A percentile compares a stretch with the other conserved stretches of the same genome.
These are phyloP conservation scores for Filobasidium uniguttulatum DNA, from an alignment of 1,284 basidiomycete species.

Conservation along the genomic window DNA sequence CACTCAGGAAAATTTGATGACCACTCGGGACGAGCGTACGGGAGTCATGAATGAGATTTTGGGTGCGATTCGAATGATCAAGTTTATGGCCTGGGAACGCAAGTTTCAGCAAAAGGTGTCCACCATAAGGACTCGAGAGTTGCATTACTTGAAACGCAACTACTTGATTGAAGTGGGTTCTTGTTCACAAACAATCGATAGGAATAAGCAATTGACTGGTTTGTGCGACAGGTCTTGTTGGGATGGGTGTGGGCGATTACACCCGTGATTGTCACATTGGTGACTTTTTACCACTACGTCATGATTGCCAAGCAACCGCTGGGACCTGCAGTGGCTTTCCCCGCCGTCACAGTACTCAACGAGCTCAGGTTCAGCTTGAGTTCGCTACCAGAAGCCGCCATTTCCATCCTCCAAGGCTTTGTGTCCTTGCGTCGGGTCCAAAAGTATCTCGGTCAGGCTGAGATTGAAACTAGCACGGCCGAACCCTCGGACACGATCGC, in stretches of 20 bases:
- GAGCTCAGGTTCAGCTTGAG: constrained; percentile 50
- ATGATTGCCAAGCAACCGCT: constrained; percentile 45
- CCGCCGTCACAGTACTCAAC: constrained; percentile 55
- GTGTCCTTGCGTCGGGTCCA: constrained; percentile 83
- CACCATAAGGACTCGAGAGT: constrained; percentile 59
- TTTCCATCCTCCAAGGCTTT: constrained; percentile 68
- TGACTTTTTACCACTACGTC: constrained; percentile 49
- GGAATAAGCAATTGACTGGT: no score
- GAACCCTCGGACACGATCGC: constrained; percentile 48
- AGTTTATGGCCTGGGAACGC: constrained; percentile 93
- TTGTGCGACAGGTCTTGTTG: constrained; percentile 25
- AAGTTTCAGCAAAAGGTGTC: constrained; percentile 68
- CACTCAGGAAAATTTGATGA: constrained; percentile 80
- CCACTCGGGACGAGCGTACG: constrained; percentile 76
- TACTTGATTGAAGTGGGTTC: constrained; percentile 63
- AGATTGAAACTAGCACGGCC: constrained; percentile 50
- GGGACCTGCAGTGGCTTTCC: constrained; percentile 75
- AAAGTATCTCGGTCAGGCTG: constrained; percentile 62
- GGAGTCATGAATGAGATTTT: constrained; percentile 87
- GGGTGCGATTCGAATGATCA: constrained; percentile 83
- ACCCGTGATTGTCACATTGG: constrained; percentile 35
- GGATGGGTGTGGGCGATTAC: constrained; percentile 37
- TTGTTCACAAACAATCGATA: no score
- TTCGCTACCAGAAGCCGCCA: constrained; percentile 76
- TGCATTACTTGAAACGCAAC: constrained; percentile 69